Evolutionary conservation across 495 filamentous ascomycete species (phyloP).

Genomic region (Hypomontagnella monticulosa): DNA sequence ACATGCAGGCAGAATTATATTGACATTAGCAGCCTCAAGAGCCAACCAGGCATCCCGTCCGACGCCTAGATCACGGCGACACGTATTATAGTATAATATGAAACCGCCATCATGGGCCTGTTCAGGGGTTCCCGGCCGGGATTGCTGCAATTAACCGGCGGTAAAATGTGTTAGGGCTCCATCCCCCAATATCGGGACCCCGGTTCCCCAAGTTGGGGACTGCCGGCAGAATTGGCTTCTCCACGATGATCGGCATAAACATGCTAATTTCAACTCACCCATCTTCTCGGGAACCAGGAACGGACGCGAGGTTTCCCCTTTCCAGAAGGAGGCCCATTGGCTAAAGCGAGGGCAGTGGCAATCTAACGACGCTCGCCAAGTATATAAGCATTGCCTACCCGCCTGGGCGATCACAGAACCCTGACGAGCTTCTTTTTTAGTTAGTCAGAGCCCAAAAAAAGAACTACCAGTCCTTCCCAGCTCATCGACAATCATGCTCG

Average conservation of each 20-base stretch:
- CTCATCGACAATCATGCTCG: slow-evolving; percentile 39
- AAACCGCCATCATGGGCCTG: slow-evolving; percentile 21
- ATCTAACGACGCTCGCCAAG: not conserved
- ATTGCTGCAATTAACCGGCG: slow-evolving; percentile 36
- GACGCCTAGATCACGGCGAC: slow-evolving; percentile 25
- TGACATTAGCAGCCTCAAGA: slow-evolving; percentile 23
- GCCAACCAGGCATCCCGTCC: slow-evolving; percentile 16
- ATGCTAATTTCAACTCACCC: slow-evolving; percentile 21
- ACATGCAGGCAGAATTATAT: slow-evolving; percentile 27
- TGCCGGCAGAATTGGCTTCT: slow-evolving; percentile 36
- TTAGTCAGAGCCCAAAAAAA: slow-evolving; percentile 9
- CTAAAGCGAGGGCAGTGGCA: not conserved
- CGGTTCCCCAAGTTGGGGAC: slow-evolving; percentile 25
- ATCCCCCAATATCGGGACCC: slow-evolving; percentile 34
- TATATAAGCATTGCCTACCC: slow-evolving; percentile 33
- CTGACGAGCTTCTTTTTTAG: slow-evolving; percentile 7
- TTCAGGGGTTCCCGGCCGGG: slow-evolving; percentile 18
- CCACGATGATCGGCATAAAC: slow-evolving; percentile 38
- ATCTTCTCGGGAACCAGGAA: slow-evolving; percentile 40
- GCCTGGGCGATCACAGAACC: slow-evolving; percentile 25
- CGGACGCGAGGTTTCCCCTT: slow-evolving; percentile 29
- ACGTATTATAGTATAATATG: slow-evolving; percentile 30
- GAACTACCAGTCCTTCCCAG: not conserved
- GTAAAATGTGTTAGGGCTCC: slow-evolving; percentile 29
- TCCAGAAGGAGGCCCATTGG: slow-evolving; percentile 30